Evolutionary conservation across 176 grass and related monocot genomes (phyloP).

Genomic region (Hsuehochloa calcarea): DNA sequence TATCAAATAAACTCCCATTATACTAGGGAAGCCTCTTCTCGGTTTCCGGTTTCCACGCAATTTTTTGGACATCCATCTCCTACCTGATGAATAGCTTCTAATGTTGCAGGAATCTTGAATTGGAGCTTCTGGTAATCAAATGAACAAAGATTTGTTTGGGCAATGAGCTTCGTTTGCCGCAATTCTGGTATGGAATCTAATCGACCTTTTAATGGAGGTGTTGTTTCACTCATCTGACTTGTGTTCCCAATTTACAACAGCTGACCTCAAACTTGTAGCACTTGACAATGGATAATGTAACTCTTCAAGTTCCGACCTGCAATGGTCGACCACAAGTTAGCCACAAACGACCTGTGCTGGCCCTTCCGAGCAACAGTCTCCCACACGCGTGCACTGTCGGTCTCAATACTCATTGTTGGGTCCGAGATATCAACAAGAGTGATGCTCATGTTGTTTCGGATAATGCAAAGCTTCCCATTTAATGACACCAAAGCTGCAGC

Average conservation of each 20-base stretch:
- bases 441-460: slow-evolving; percentile 90
- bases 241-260: neutral
- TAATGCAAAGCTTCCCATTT: slow-evolving; percentile 72
- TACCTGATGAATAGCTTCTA: neutral
- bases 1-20: slow-evolving; percentile 1
- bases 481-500: slow-evolving; percentile 74
- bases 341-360: slow-evolving; percentile 65
- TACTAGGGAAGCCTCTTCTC: neutral
- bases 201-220: neutral
- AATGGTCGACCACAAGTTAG: slow-evolving; percentile 73
- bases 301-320: slow-evolving; percentile 62
- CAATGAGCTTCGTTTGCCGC: slow-evolving; percentile 3
- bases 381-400: slow-evolving; percentile 56
- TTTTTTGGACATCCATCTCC: neutral
- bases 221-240: neutral
- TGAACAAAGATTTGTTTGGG: slow-evolving; percentile 10
- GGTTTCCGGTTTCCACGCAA: neutral
- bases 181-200: neutral
- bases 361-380: slow-evolving; percentile 58
- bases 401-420: slow-evolving; percentile 52
- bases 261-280: slow-evolving; percentile 57
- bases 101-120: slow-evolving; percentile 6
- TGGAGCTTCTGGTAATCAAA: slow-evolving; percentile 13
- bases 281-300: slow-evolving; percentile 85
- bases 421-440: slow-evolving; percentile 63